Percentiles rank a stretch among this genome's conserved stretches.
Conservation (phyloP, 768 basidiomycete genomes). For the Termitomyces sp. region DNA sequence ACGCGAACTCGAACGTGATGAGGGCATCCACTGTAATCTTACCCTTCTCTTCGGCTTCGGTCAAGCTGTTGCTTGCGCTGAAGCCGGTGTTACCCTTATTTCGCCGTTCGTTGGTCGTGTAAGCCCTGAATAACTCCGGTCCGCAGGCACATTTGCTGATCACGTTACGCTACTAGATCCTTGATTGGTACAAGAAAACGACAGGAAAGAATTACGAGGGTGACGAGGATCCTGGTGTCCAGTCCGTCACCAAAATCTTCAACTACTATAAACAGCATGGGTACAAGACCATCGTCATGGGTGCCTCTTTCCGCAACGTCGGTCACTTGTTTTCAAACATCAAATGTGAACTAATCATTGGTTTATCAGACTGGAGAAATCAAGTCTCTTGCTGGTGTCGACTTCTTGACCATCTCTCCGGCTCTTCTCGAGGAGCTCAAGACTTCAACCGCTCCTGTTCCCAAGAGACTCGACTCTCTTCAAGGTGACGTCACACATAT, state of each 20-base stretch:
- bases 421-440: constrained; percentile 90
- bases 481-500: constrained; percentile 42
- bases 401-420: constrained; percentile 96
- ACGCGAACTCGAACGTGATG: constrained; percentile 87
- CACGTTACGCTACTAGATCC: constrained; percentile 54
- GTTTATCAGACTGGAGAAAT: constrained; percentile 77
- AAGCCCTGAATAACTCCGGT: constrained; percentile 31
- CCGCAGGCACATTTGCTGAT: constrained; percentile 10
- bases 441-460: constrained; percentile 71
- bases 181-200: constrained; percentile 98
- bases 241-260: constrained; percentile 95
- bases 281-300: constrained; percentile 99
- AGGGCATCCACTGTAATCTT: constrained; percentile 97
- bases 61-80: constrained; percentile 98
- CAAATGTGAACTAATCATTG: constrained; percentile 1
- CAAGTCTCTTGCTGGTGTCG: constrained; percentile 91
- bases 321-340: constrained; percentile 23
- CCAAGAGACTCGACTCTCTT: constrained; percentile 76
- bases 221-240: constrained; percentile 92
- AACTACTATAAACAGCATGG: constrained; percentile 99
- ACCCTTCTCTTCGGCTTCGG: constrained; percentile 98
- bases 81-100: constrained; percentile 97
- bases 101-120: constrained; percentile 99
- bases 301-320: constrained; percentile 98
- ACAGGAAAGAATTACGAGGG: constrained; percentile 87